Percentiles rank a stretch among this genome's conserved stretches.
phyloP scores from a whole-genome alignment of 805 yeast genomes.

The Clavispora phyllophila region DNA sequence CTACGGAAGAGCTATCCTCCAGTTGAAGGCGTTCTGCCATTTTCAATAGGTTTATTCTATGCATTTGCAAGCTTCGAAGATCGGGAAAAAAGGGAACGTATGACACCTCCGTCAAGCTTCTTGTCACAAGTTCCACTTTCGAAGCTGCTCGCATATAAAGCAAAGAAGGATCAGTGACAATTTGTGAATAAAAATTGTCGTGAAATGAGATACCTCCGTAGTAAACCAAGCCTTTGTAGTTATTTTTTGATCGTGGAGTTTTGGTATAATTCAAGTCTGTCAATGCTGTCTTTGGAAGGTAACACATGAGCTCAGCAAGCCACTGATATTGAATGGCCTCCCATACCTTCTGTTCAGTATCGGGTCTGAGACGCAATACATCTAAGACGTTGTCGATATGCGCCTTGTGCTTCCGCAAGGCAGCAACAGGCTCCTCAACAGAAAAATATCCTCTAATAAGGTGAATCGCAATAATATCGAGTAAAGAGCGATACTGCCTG shows the following conservation, averaged over 20 bases:
- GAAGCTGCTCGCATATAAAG: constrained; percentile 29
- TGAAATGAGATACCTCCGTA: constrained; percentile 32
- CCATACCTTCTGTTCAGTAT: constrained; percentile 39
- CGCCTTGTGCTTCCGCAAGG: constrained; percentile 57
- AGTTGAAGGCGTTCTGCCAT: constrained; percentile 15
- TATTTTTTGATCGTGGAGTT: constrained; percentile 10
- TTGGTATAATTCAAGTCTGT: constrained; percentile 14
- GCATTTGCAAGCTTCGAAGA: not conserved
- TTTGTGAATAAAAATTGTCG: constrained; percentile 17
- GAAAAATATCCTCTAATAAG: constrained; percentile 59
- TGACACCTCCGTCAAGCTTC: not conserved
- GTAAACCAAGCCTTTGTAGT: constrained; percentile 12
- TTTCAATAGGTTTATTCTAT: constrained; percentile 27
- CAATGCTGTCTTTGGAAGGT: constrained; percentile 41
- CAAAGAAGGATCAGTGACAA: constrained; percentile 27
- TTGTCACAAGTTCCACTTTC: constrained; percentile 4
- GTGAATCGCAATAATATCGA: constrained; percentile 61
- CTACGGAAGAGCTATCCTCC: too few relatives aligned
- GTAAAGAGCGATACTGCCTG: constrained; percentile 36
- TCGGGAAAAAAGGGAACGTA: constrained; percentile 22
- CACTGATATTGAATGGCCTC: constrained; percentile 56
- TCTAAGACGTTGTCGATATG: constrained; percentile 52
- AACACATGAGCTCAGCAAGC: constrained; percentile 54
- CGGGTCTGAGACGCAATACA: constrained; percentile 22
- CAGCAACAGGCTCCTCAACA: constrained; percentile 50